Base-by-base conservation (phyloP, 495 filamentous ascomycete genomes). In the Penicillium angulare region DNA sequence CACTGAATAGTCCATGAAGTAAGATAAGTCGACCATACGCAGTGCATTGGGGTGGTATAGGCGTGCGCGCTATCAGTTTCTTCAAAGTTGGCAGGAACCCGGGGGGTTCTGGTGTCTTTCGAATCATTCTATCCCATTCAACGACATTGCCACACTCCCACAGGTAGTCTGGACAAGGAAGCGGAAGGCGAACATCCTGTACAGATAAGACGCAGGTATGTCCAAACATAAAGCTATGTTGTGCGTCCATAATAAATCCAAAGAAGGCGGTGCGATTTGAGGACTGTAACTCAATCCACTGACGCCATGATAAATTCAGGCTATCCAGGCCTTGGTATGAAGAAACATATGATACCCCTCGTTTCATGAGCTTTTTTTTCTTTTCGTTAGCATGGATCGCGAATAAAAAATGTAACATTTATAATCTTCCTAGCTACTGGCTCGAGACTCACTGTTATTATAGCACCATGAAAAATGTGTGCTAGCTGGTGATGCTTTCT, bases 391-490 rank as follows among this genome's bases (percentile, higher is more conserved):
- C 38, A 22, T 22, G 10, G 13, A 22, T 41, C 1, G 34, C 16
- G 3, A 13, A 9, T 10, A 3, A 21, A 7, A 13, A 41, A 22
- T 41, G 38, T 41, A n/a, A n/a, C n/a, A n/a, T n/a, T n/a, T n/a
- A n/a, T n/a, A n/a, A n/a, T n/a, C n/a, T n/a, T n/a, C n/a, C n/a
- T n/a, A 2, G 38, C 10, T 10, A 10, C 21, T 8, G 17, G 38
- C 16, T 12, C 1, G 22, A 26, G 5, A 41, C 38, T 24, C 6
- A 55, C 52, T 1, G 56, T 59, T 12, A 59, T 45, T 10, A 59
- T 59, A 6, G 56, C 43, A 1, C 52, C 56, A 32, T 59, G 56
- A 22, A 59, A 56, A 1, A 59, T 51, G 21, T 59, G 56, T 24
- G 56, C 48, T 31, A 59, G 35, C n/a, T 59, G 41, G 18, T 52